Evolutionary conservation across 164 flowering plant species (phyloP).

Genomic region (Kalanchoe fedtschenkoi): DNA sequence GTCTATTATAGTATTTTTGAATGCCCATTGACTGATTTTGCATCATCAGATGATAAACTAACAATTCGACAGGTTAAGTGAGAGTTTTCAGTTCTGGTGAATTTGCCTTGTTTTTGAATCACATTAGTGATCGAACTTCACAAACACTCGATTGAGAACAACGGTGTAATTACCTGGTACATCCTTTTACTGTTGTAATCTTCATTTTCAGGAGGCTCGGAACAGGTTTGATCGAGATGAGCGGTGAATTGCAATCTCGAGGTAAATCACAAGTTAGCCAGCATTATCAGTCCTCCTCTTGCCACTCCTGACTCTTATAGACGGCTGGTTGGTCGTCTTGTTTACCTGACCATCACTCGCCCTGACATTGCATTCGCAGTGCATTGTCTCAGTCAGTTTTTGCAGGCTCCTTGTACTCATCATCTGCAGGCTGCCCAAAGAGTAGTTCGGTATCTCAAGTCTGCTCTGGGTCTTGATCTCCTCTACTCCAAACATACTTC

Average conservation of each 20-base stretch:
- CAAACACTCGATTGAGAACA: neutral
- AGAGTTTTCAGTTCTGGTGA: neutral
- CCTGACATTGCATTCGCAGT: no score
- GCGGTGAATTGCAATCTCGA: constrained; percentile 7
- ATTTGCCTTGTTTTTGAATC: neutral
- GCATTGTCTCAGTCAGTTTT: no score
- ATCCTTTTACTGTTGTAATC: neutral
- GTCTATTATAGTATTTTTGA: neutral
- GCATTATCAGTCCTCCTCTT: no score
- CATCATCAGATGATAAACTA: neutral
- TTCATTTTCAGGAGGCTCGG: constrained; percentile 15
- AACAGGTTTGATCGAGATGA: constrained; percentile 16
- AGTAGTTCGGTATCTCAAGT: no score
- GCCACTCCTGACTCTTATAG: no score
- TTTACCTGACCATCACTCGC: no score
- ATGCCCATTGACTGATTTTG: neutral
- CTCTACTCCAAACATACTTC: no score
- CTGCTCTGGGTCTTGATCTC: no score
- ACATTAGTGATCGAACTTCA: neutral
- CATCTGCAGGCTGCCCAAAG: no score
- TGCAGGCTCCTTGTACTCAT: no score
- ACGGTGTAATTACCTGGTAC: neutral
- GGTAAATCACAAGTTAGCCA: no score
- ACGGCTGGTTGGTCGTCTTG: no score
- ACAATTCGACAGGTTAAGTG: neutral